Evolutionary conservation across 1,139 yeast species (phyloP).

Genomic region (Tardiomyces digboiensis): DNA sequence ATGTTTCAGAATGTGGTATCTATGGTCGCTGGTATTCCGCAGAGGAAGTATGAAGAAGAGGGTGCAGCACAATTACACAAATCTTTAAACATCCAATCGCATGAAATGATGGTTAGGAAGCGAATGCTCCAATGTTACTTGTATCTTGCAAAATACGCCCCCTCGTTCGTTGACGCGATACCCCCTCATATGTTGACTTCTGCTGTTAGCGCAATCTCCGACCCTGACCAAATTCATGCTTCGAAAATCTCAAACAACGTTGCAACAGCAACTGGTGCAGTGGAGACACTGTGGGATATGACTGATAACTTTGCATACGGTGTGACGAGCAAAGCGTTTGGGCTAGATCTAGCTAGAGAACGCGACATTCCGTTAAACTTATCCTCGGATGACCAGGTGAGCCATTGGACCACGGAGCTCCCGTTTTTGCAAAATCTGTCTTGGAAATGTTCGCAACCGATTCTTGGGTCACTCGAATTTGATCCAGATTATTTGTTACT

Average conservation of each 20-base stretch:
- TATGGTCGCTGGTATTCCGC: conserved; percentile 19
- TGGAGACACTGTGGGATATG: conserved; percentile 24
- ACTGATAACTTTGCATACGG: conserved; percentile 28
- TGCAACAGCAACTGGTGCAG: conserved; percentile 24
- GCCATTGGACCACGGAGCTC: conserved; percentile 3
- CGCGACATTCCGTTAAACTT: neutral
- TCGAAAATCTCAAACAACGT: conserved; percentile 24
- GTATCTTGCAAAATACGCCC: conserved; percentile 17
- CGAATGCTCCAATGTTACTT: conserved; percentile 29
- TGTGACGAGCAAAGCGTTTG: conserved; percentile 16
- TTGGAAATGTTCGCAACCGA: conserved; percentile 3
- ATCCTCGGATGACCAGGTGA: conserved; percentile 1
- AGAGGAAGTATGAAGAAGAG: conserved; percentile 19
- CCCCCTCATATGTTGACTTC: conserved; percentile 27
- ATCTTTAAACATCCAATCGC: conserved; percentile 19
- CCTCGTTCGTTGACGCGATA: conserved; percentile 16
- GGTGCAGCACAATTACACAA: conserved; percentile 17
- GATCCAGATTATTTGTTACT: neutral
- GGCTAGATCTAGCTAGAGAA: neutral
- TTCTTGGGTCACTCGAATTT: conserved; percentile 10
- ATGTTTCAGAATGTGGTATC: conserved; percentile 26
- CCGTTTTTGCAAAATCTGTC: conserved; percentile 1
- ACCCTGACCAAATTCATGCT: conserved; percentile 21
- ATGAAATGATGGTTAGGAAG: conserved; percentile 19
- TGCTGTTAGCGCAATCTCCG: conserved; percentile 26